phyloP scores from a whole-genome alignment of 148 eudicot genomes.

The Amaranthus palmeri region DNA sequence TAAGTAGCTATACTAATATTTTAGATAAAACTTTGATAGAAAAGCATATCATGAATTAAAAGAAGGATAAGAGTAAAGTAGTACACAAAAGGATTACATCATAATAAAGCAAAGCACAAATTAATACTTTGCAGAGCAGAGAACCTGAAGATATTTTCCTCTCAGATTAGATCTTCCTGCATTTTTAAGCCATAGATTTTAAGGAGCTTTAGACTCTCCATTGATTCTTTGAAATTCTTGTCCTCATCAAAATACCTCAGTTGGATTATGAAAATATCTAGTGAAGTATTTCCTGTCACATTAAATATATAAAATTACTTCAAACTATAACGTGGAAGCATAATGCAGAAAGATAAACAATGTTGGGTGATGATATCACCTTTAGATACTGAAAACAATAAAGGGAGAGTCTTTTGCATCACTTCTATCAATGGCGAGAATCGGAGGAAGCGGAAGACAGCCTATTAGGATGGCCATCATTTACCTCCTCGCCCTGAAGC shows the following conservation, averaged over 20 bases:
- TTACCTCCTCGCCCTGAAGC: constrained; percentile 94
- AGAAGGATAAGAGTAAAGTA: no score
- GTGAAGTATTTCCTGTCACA: constrained; percentile 11
- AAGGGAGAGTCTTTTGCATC: constrained; percentile 17
- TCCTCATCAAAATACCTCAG: no score
- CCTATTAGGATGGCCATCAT: constrained; percentile 70
- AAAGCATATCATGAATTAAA: neutral
- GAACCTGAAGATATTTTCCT: constrained; percentile 39
- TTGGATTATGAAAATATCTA: no score
- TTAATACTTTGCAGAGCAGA: constrained; percentile 24
- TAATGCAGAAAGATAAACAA: neutral
- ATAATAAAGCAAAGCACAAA: constrained; percentile 4
- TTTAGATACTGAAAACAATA: constrained; percentile 22
- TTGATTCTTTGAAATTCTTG: neutral
- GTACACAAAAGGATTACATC: no score
- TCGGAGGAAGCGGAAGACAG: constrained; percentile 98
- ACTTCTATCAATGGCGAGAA: constrained; percentile 63
- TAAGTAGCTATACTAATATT: constrained; percentile 10
- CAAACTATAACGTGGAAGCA: neutral
- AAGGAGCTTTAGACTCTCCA: constrained; percentile 27
- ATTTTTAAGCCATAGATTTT: constrained; percentile 39
- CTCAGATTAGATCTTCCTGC: constrained; percentile 51
- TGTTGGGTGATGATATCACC: constrained; percentile 26
- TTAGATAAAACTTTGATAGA: neutral
- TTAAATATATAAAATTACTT: neutral